Evolutionary conservation across 1,139 yeast genomes (phyloP), one percentile per base, ranked within the genome.

Genomic region (Pichia sp.): DNA sequence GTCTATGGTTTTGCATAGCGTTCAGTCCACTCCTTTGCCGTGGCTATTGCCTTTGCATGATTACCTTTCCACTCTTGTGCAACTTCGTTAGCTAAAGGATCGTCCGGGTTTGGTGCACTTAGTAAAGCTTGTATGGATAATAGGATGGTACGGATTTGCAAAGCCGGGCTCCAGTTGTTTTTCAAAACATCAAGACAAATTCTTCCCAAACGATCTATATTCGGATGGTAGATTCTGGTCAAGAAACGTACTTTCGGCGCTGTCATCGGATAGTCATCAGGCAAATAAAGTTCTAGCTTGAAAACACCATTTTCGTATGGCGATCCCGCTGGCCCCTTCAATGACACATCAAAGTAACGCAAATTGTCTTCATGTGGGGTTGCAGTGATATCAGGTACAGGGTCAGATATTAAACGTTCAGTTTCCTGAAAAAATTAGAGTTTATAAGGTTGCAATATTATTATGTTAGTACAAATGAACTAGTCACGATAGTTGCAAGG

Each of bases 91-190:
- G 98, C 98, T 58, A 95, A 76, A 1, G 99, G 99, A 70, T 93
- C 99, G 67, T 93, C 96, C 2, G 99, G 99, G 64, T 93, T 95
- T 9, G 99, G 99, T 3, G 96, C 91, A 1, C 96, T 96, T 51
- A 93, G 74, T 53, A 93, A 74, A 0, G 99, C 98, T 70, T 95
- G 99, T 56, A 93, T 87, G 18, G 96, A 87, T 55, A 95, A 75
- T 59, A 93, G 74, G 41, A 93, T 87, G n/a, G 99, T 95, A 67
- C 98, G 79, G 60, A 93, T 93, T 68, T 93, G 98, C 57, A 91
- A 75, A 0, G 99, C 99, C 8, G 99, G 99, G n/a, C 96, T 87
- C 99, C 99, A 93, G 70, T 83, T 83, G 53, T 79, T 87, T 70
- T 93, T 93, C 66, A 93, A 76, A 45, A 93, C 97, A 68, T 93